phyloP scores from a whole-genome alignment of 306 rosid species.

The Adenanthera pavonina region DNA sequence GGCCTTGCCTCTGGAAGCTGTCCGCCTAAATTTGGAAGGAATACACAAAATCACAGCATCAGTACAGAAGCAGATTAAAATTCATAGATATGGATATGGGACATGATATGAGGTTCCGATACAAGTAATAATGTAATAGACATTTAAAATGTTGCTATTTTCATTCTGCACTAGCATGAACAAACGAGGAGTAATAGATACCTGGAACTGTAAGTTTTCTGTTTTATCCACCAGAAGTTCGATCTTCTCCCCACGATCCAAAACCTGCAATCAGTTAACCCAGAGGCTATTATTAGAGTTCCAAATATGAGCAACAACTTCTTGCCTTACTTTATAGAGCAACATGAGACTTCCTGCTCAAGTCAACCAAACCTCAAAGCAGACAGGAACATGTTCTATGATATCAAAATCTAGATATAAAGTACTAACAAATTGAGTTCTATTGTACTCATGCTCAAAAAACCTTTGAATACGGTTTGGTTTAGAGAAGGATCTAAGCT shows the following conservation, averaged over 20 bases:
- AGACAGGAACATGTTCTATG: neutral
- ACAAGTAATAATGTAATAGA: neutral
- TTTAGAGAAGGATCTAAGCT: too few relatives aligned
- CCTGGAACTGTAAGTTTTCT: conserved; percentile 96
- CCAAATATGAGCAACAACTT: conserved; percentile 18
- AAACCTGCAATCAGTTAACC: conserved; percentile 62
- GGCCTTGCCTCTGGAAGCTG: conserved; percentile 98
- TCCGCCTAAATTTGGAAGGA: conserved; percentile 71
- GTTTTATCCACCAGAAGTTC: conserved; percentile 97
- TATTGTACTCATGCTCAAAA: neutral
- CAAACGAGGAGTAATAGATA: conserved; percentile 34
- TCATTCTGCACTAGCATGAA: neutral
- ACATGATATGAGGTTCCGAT: neutral
- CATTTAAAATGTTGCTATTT: neutral
- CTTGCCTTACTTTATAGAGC: neutral
- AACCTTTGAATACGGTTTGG: neutral
- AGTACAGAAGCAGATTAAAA: neutral
- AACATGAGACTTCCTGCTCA: neutral
- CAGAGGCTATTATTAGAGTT: conserved; percentile 16
- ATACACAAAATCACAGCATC: conserved; percentile 14
- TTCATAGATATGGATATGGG: neutral
- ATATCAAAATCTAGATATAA: neutral
- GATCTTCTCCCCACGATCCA: conserved; percentile 98
- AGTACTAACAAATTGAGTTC: neutral
- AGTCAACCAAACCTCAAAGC: neutral